Percentiles rank a stretch among this genome's conserved stretches.
Conservation (phyloP, 352 stramenopile genomes). For the Phytopythium boreale region DNA sequence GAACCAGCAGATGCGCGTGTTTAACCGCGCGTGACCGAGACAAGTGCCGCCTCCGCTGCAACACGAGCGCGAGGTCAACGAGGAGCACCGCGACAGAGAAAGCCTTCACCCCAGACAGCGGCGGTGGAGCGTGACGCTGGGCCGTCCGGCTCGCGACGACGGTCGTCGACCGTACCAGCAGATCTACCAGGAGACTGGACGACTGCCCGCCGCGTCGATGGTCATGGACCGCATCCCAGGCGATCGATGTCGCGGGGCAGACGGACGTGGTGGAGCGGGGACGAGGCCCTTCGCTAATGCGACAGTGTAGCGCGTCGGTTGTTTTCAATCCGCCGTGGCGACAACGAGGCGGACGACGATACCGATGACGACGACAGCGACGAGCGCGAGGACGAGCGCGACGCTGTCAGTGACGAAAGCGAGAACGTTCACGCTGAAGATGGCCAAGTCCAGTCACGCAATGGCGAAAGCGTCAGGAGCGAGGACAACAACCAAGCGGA, state of each 20-base stretch:
- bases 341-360: constrained; percentile 2
- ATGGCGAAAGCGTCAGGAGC: background rate
- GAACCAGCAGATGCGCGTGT: constrained; percentile 44
- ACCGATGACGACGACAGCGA: background rate
- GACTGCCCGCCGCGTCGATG: constrained; percentile 1
- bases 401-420: background rate
- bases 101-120: background rate
- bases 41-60: background rate
- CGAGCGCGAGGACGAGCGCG: background rate
- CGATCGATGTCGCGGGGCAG: background rate
- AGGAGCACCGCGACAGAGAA: background rate
- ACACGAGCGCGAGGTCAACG: constrained; percentile 17
- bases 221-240: constrained; percentile 5
- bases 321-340: background rate
- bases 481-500: constrained; percentile 8
- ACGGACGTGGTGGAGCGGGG: no score
- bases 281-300: no score
- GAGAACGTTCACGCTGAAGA: background rate
- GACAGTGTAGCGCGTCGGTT: background rate
- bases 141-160: background rate
- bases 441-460: background rate
- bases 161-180: constrained; percentile 5
- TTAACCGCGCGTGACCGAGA: constrained; percentile 40
- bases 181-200: background rate
- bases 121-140: constrained; percentile 3